Evolutionary conservation across 2,329 filamentous ascomycete genomes (phyloP), one percentile per base, ranked within the genome.

Genomic region (Paraphaeosphaeria minitans): DNA sequence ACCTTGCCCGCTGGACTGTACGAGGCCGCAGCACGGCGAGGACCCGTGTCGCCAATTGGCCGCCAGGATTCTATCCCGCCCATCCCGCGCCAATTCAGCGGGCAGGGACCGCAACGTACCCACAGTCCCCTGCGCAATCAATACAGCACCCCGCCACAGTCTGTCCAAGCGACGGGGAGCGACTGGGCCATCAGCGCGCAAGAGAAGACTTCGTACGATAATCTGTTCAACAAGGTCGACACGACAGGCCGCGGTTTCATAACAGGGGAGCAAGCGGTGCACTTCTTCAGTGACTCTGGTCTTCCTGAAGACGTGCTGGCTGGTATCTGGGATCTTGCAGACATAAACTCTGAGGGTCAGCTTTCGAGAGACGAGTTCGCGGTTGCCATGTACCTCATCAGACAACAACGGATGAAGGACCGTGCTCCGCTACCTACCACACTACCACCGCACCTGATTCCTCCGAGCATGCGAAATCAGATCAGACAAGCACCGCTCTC

Each of bases 281-380:
- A 87, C 9, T 99, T 98, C 79, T 92, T 99, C 76, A 94, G 91
- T 74, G 93, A 97, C 76, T 97, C 94, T 0, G 90, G 91, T 57
- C 83, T 99, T 14, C 87, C 92, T 0, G 94, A 98, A 73, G 94
- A 97, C 69, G 87, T 87, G 10, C 82, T 99, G 54, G 95, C 95
- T 31, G 91, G 96, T 69, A 96, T 99, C 63, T 99, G 95, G 95
- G 95, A 99, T 75, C 85, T 99, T 31, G 90, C 95, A 14, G 95
- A 99, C 77, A 92, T 97, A 77, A 92, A 92, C 71, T 95, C 92
- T 8, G 90, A 93, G 66, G 95, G 95, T 12, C 89, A 90, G 57
- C 81, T 99, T 57, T 93, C 85, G 48, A 87, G 87, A 67, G 95
- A 99, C 66, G 93, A 97, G 69, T 99, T 99, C 73, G 93, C 95